These are phyloP conservation scores for Aureococcus anophagefferens DNA, from an alignment of 108 stramenopile genomes.

Conservation along the genomic window DNA sequence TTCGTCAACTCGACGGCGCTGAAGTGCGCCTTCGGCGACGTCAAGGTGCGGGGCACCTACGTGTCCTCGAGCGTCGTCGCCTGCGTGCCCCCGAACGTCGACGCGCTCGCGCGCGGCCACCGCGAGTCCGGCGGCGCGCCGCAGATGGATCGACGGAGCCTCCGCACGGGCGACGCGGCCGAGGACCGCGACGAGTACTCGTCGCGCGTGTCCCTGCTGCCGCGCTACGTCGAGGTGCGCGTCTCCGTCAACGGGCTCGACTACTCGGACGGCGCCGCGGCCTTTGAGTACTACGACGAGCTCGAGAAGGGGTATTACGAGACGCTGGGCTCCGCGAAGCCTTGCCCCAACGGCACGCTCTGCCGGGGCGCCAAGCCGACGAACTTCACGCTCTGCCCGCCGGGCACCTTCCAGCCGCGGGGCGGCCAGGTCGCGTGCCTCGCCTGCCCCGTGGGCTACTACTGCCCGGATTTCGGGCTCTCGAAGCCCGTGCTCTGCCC, in stretches of 20 bases:
- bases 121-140: too few species aligned
- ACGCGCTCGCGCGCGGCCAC: too few species aligned
- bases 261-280: slow-evolving; percentile 31
- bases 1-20: slow-evolving; percentile 42
- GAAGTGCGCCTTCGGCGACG: slow-evolving; percentile 20
- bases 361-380: slow-evolving; percentile 37
- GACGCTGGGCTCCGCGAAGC: slow-evolving; percentile 41
- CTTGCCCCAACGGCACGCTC: slow-evolving; percentile 56
- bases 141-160: too few species aligned
- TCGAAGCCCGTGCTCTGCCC: slow-evolving; percentile 48
- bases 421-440: slow-evolving; percentile 39
- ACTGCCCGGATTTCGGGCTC: slow-evolving; percentile 59
- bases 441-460: slow-evolving; percentile 58
- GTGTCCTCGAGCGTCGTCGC: slow-evolving; percentile 18
- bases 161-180: too few species aligned
- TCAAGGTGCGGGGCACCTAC: slow-evolving; percentile 22
- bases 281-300: slow-evolving; percentile 31
- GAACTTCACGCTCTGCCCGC: slow-evolving; percentile 64
- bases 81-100: slow-evolving; percentile 25
- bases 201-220: slow-evolving; percentile 18
- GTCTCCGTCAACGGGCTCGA: slow-evolving; percentile 52
- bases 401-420: slow-evolving; percentile 63
- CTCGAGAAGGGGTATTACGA: slow-evolving; percentile 18
- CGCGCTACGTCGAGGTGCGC: slow-evolving; percentile 27
- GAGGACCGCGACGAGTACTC: too few species aligned